Base-by-base conservation (phyloP, 768 basidiomycete species). In the Kwoniella sp. region DNA sequence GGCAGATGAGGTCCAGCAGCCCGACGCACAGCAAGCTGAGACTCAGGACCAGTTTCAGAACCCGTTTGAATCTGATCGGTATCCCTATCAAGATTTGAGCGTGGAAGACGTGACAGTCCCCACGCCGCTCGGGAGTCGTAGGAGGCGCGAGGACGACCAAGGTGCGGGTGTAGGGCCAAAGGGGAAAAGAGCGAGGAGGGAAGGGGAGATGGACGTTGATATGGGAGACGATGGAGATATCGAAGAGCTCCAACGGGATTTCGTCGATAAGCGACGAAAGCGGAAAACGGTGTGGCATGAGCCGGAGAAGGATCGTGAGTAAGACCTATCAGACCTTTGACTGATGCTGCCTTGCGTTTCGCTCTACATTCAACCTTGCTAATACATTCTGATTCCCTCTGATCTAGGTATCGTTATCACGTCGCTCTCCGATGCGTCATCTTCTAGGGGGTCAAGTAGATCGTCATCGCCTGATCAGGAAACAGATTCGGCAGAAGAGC, bases 251-350 rank as follows among this genome's bases (percentile, higher is more conserved):
- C 38, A 26, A 11, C 48, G 50, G 25, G 17, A 28, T 31, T 22
- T 20, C n/a, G 45, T 25, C 47, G 54, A 54, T 30, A 31, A 53
- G 20, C 17, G 61, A 22, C 26, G 47, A 25, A 58, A 41, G 23
- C 37, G 56, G 11, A 58, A 58, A 28, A 74, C 71, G 9, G 48
- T 47, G 29, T 77, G 73, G 72, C 61, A 73, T 55, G 75, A 77
- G 55, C 75, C 73, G 41, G 75, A 77, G 55, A 74, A 72, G 62
- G 75, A 77, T 65, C 65, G 75, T 77, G 52, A 70, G 75, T 68
- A 12, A 12, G 4, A 4, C 17, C 38, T 30, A 17, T 28, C 50
- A 38, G 4, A 41, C 20, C 25, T 17, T n/a, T n/a, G n/a, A n/a
- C n/a, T n/a, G n/a, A n/a, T n/a, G n/a, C n/a, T n/a, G 8, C 17